These are phyloP conservation scores for Sarocladium strictum DNA, from an alignment of 2,329 filamentous ascomycete genomes.

Conservation along the genomic window DNA sequence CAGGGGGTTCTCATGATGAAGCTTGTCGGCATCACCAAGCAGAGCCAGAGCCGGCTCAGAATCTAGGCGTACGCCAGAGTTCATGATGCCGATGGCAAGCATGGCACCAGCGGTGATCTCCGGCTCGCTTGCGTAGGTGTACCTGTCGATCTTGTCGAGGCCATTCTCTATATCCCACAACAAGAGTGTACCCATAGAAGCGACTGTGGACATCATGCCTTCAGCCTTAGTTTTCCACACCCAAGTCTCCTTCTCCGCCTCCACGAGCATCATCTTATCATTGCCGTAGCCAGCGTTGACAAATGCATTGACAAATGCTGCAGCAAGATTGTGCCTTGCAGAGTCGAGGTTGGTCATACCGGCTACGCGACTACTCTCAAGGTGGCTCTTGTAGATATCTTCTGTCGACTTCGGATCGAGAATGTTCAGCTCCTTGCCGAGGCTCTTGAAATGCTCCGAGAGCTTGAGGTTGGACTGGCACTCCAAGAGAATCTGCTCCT, in stretches of 20 bases:
- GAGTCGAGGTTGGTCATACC: conserved; percentile 94
- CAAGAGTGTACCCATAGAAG: conserved; percentile 84
- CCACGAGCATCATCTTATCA: conserved; percentile 96
- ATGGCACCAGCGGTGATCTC: conserved; percentile 84
- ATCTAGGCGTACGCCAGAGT: conserved; percentile 83
- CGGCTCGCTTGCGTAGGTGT: conserved; percentile 76
- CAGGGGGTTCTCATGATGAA: conserved; percentile 70
- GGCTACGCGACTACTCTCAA: conserved; percentile 89
- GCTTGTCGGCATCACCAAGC: conserved; percentile 71
- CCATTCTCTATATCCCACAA: conserved; percentile 93
- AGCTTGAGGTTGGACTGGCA: conserved; percentile 84
- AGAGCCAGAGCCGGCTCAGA: conserved; percentile 86
- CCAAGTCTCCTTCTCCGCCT: conserved; percentile 86
- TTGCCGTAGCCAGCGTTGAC: conserved; percentile 93
- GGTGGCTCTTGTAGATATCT: conserved; percentile 98
- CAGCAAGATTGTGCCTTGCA: conserved; percentile 89
- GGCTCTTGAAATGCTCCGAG: conserved; percentile 85
- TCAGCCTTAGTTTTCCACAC: conserved; percentile 99
- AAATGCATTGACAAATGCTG: conserved; percentile 94
- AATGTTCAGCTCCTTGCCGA: conserved; percentile 95
- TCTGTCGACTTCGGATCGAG: conserved; percentile 94
- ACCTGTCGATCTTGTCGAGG: conserved; percentile 90
- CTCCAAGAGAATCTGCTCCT: conserved; percentile 66
- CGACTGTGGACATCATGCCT: conserved; percentile 93
- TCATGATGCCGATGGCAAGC: conserved; percentile 92